Conservation (phyloP, 2,329 filamentous ascomycete species). For the Aspergillus sp. region DNA sequence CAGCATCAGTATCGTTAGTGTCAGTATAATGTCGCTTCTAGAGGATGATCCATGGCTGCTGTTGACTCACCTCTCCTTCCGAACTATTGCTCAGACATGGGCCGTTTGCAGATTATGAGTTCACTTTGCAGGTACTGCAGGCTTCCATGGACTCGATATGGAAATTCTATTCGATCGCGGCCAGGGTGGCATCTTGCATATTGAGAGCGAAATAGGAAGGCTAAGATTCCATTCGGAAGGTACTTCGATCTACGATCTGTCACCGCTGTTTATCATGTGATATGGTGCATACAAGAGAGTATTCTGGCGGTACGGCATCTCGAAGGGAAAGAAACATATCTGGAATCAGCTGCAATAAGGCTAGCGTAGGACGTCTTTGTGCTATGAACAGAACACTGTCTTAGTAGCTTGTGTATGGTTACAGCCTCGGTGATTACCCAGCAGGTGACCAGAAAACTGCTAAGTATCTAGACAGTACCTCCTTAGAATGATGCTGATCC, state of each 20-base stretch:
- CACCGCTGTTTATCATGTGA: slow-evolving; percentile 10
- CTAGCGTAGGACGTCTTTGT: background rate
- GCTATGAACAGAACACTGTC: background rate
- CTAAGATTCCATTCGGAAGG: background rate
- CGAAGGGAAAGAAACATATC: background rate
- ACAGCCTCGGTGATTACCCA: background rate
- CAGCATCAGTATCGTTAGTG: background rate
- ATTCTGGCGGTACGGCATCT: background rate
- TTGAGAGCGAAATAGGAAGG: background rate
- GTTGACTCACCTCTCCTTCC: background rate
- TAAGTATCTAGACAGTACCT: background rate
- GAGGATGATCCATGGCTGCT: background rate
- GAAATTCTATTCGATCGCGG: background rate
- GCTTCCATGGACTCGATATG: background rate
- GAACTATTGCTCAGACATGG: background rate
- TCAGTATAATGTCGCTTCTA: background rate
- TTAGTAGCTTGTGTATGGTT: background rate
- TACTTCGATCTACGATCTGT: background rate
- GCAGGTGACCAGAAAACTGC: too few relatives aligned
- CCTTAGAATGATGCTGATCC: background rate
- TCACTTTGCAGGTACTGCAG: background rate
- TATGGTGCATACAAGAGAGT: background rate
- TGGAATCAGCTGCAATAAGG: background rate
- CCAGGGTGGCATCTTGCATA: background rate
- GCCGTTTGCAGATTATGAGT: background rate